Percentiles rank a stretch among this genome's conserved stretches.
These are phyloP conservation scores for Xylogone sp. DNA, from an alignment of 2,329 filamentous ascomycete genomes.

Conservation along the genomic window DNA sequence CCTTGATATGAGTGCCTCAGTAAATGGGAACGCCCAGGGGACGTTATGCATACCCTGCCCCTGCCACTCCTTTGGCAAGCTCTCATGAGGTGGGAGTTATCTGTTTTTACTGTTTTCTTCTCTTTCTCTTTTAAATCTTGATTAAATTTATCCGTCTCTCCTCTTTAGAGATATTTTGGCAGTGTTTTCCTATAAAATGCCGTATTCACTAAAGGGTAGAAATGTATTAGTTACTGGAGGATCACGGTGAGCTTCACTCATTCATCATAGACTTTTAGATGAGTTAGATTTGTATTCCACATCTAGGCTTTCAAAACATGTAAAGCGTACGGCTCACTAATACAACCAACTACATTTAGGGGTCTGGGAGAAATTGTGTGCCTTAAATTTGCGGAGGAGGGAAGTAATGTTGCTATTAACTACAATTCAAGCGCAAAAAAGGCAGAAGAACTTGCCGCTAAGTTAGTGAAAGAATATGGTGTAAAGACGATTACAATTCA, in stretches of 20 bases:
- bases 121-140: too few species aligned
- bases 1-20: too few species aligned
- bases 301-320: too few species aligned
- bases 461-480: conserved; percentile 43
- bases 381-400: conserved; percentile 58
- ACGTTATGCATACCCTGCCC: too few species aligned
- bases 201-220: conserved; percentile 56
- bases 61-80: too few species aligned
- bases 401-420: conserved; percentile 62
- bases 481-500: conserved; percentile 52
- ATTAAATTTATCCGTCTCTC: too few species aligned
- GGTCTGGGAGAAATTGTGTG: conserved; percentile 59
- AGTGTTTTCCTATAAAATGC: conserved; percentile 51
- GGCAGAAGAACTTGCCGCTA: conserved; percentile 49
- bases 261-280: too few species aligned
- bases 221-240: conserved; percentile 64
- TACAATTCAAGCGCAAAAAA: conserved; percentile 54
- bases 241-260: conserved; percentile 46
- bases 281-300: not conserved
- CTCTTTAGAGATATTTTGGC: too few species aligned
- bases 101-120: too few species aligned
- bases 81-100: too few species aligned
- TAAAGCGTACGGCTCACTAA: not conserved
- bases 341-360: conserved; percentile 35
- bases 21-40: too few species aligned